These are phyloP conservation scores for Neofusicoccum kwambonambiense DNA, from an alignment of 2,329 filamentous ascomycete genomes.

Conservation along the genomic window DNA sequence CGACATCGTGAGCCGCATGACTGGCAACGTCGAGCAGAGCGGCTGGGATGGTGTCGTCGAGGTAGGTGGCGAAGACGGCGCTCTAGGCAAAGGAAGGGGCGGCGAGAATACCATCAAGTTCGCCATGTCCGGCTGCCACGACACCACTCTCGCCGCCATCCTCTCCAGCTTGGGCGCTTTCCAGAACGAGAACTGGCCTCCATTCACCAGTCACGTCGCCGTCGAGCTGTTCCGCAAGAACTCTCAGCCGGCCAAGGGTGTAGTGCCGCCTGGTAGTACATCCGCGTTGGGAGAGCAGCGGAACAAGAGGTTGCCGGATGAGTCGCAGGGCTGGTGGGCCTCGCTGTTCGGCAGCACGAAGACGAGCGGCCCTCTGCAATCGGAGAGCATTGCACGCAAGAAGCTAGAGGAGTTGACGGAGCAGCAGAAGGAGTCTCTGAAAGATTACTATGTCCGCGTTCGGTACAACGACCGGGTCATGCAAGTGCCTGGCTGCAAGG, in stretches of 20 bases:
- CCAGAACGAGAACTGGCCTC: constrained; percentile 74
- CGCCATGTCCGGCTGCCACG: constrained; percentile 82
- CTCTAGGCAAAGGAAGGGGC: constrained; percentile 42
- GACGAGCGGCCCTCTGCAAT: not conserved
- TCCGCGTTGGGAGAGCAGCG: not conserved
- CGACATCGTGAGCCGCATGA: constrained; percentile 65
- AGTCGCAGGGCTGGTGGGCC: constrained; percentile 12
- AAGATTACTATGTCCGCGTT: constrained; percentile 82
- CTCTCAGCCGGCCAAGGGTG: constrained; percentile 23
- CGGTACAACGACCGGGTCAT: constrained; percentile 88
- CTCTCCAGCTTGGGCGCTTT: constrained; percentile 79
- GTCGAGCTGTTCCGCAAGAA: constrained; percentile 78
- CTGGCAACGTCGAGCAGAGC: constrained; percentile 34
- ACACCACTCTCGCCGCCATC: constrained; percentile 83
- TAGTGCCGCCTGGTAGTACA: constrained; percentile 27
- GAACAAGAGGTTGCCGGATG: not conserved
- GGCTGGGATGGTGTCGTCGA: constrained; percentile 41
- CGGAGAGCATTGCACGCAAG: constrained; percentile 59
- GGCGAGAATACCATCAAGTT: constrained; percentile 64
- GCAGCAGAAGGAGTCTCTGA: constrained; percentile 59
- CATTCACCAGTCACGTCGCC: constrained; percentile 88
- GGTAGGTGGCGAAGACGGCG: constrained; percentile 34
- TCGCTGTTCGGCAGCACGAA: constrained; percentile 15
- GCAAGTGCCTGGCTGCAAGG: constrained; percentile 76
- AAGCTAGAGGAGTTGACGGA: constrained; percentile 55